Base-by-base conservation (phyloP, 2,329 filamentous ascomycete species). In the Fusarium denticulatum region DNA sequence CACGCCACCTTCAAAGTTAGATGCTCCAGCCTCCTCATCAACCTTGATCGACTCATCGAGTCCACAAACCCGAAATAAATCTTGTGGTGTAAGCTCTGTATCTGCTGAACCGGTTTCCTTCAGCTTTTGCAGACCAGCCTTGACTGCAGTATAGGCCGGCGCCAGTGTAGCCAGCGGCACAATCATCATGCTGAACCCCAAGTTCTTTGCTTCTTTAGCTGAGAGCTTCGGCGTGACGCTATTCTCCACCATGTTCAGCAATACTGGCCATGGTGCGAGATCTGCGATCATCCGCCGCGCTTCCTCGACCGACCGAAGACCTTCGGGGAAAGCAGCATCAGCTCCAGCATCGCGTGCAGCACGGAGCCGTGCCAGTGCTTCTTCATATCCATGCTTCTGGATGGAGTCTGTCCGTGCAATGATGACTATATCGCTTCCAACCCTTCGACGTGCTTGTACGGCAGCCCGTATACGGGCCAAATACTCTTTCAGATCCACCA, bases 221-320 rank as follows among this genome's bases (percentile, higher is more conserved):
- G 58, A 57, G 3, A 57, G 6, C 14, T 13, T 57, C 11, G 49
- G 49, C 7, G 58, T 60, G 20, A 60, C 58, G 28, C 58, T 60
- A n/a, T 60, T 60, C 49, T 60, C 58, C 11, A 56, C 58, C 58
- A 57, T 60, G 24, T 60, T 60, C 36, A 60, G 30, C 15, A 60
- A 28, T 6, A 43, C 58, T 10, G 58, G 58, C 58, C 58, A 57
- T 13, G 58, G 28, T 15, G 37, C 37, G 28, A 60, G 58, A 30
- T 60, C 58, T n/a, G 8, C 15, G 6, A 57, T 30, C 28, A 60
- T 60, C 22, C 11, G 58, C 30, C n/a, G 47, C 20, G 34, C 36
- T 39, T 60, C 49, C 7, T 57, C 36, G 4, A 60, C 26, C 4
- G 58, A 60, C 3, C 58, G 58, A 57, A 57, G 36, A 20, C 47